Evolutionary conservation across 306 rosid species (phyloP).

Genomic region (Cucumis sativus): DNA sequence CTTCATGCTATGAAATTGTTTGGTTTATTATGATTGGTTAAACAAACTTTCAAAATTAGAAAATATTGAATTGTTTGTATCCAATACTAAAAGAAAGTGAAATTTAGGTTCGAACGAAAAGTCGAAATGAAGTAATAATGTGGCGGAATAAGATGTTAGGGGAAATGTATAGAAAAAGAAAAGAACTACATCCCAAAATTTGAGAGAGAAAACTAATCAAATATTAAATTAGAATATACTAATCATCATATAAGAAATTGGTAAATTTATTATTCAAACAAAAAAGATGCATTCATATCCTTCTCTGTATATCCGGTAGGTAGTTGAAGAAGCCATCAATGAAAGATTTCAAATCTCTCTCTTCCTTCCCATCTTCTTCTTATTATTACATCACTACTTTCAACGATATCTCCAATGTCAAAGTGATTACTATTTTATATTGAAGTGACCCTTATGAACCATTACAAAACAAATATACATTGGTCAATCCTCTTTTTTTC

Average conservation of each 20-base stretch:
- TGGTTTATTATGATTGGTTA: no score
- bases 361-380: background rate
- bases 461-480: background rate
- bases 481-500: background rate
- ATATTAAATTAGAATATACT: no score
- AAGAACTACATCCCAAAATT: no score
- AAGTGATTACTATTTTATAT: background rate
- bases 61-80: no score
- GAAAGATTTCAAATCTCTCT: constrained; percentile 9
- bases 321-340: constrained; percentile 30
- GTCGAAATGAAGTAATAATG: no score
- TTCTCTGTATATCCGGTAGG: constrained; percentile 37
- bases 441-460: background rate
- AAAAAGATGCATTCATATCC: constrained; percentile 10
- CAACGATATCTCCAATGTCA: constrained; percentile 22
- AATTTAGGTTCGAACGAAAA: background rate
- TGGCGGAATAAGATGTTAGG: no score
- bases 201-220: no score
- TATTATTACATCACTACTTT: constrained; percentile 6
- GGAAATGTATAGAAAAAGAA: no score
- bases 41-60: no score
- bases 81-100: background rate
- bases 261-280: background rate
- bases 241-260: background rate
- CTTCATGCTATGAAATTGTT: no score